phyloP scores from a whole-genome alignment of 108 stramenopile genomes.

The Nitzschia palea region DNA sequence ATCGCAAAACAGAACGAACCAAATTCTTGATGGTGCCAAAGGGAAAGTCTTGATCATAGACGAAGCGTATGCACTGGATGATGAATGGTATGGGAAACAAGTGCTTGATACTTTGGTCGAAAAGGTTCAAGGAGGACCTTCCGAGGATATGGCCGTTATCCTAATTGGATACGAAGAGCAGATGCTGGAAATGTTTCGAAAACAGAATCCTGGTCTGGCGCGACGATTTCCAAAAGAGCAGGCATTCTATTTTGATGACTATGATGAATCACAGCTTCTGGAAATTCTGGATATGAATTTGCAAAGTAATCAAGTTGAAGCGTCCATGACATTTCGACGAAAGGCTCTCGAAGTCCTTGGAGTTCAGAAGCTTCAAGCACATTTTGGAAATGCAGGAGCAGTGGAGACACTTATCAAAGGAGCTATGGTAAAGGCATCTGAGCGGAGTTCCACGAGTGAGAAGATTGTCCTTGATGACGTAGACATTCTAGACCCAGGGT shows the following conservation, averaged over 20 bases:
- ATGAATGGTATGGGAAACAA: conserved; percentile 48
- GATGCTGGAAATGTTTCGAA: conserved; percentile 60
- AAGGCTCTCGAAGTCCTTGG: conserved; percentile 34
- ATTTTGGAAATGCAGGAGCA: conserved; percentile 80
- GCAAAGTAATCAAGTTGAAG: conserved; percentile 22
- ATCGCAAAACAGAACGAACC: conserved; percentile 50
- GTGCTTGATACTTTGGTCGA: conserved; percentile 75
- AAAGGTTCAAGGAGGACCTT: conserved; percentile 63
- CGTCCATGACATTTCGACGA: conserved; percentile 34
- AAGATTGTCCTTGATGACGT: conserved; percentile 28
- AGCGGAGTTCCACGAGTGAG: conserved; percentile 12
- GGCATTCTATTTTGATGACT: conserved; percentile 76
- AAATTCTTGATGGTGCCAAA: conserved; percentile 47
- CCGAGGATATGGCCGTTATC: conserved; percentile 75
- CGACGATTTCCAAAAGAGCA: conserved; percentile 66
- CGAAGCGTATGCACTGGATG: conserved; percentile 67
- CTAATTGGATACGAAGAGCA: conserved; percentile 69
- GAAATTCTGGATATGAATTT: conserved; percentile 40
- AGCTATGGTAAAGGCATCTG: conserved; percentile 9
- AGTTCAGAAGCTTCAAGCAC: conserved; percentile 25
- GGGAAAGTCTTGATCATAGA: conserved; percentile 82
- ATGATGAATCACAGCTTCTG: conserved; percentile 54
- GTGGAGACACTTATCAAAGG: conserved; percentile 55
- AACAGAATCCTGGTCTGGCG: conserved; percentile 66
- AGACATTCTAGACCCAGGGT: conserved; percentile 25